A percentile compares a stretch with the other conserved stretches of the same genome.
Evolutionary conservation across 176 grass and related monocot genomes (phyloP).

Genomic region (Carex parvula): DNA sequence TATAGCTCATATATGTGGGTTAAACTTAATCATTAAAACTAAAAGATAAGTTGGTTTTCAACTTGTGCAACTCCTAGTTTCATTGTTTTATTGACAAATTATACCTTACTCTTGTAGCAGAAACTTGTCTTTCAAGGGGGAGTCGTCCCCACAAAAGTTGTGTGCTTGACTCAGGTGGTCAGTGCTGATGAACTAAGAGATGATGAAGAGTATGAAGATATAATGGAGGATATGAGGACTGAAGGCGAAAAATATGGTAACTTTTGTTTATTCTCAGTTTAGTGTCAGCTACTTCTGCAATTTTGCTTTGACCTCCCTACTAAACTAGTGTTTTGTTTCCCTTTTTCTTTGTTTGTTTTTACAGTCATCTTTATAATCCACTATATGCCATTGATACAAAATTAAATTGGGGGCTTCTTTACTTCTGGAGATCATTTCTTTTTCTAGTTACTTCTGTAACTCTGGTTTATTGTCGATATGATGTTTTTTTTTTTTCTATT

Average conservation of each 20-base stretch:
- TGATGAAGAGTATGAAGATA: constrained; percentile 89
- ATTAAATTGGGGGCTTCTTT: constrained; percentile 34
- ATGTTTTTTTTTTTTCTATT: constrained; percentile 29
- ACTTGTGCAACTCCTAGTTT: neutral
- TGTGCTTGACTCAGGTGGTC: constrained; percentile 84
- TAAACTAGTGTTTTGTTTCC: constrained; percentile 47
- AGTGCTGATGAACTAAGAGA: constrained; percentile 72
- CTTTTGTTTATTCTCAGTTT: constrained; percentile 8
- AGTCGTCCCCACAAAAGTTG: constrained; percentile 66
- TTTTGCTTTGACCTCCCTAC: constrained; percentile 37
- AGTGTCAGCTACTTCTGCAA: neutral
- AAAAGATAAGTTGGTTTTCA: neutral
- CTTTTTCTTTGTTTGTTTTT: constrained; percentile 61
- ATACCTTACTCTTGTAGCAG: constrained; percentile 31
- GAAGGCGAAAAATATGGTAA: constrained; percentile 92
- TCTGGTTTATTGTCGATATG: constrained; percentile 2
- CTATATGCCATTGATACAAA: constrained; percentile 56
- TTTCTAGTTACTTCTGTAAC: constrained; percentile 28
- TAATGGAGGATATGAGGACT: constrained; percentile 93
- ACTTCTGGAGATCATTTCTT: constrained; percentile 48
- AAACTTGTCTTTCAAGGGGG: constrained; percentile 78
- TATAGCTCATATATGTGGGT: neutral
- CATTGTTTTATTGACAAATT: neutral
- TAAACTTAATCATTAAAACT: neutral
- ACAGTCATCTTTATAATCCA: constrained; percentile 66